phyloP scores from a whole-genome alignment of 176 grass and related monocot genomes.

The Cenchrus purpureus region DNA sequence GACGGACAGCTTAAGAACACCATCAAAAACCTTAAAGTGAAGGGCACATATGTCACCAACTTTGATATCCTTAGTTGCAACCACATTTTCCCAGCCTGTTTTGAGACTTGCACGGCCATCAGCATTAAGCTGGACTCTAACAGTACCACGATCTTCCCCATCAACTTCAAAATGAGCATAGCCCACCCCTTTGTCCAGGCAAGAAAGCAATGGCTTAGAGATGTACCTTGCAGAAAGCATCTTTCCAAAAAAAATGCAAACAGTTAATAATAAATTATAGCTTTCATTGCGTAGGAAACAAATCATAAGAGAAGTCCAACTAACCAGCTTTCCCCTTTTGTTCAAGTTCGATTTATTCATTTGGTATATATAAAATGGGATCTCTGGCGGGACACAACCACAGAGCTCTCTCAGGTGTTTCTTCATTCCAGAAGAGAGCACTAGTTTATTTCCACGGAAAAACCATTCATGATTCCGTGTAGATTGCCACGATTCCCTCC shows the following conservation, averaged over 20 bases:
- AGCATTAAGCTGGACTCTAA: background rate
- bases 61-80: conserved; percentile 23
- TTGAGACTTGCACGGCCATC: conserved; percentile 22
- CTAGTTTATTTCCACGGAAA: conserved; percentile 30
- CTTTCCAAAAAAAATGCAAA: background rate
- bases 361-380: conserved; percentile 29
- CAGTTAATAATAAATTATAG: background rate
- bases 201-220: background rate
- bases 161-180: background rate
- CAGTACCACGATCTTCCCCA: conserved; percentile 20
- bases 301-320: background rate
- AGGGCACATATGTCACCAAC: conserved; percentile 25
- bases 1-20: background rate
- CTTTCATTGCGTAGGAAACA: background rate
- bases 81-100: conserved; percentile 9
- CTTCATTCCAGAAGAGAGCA: conserved; percentile 38
- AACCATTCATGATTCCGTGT: background rate
- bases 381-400: conserved; percentile 10
- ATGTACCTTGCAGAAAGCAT: conserved; percentile 18
- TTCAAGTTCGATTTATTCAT: conserved; percentile 22
- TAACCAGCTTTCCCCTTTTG: conserved; percentile 8
- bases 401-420: conserved; percentile 12
- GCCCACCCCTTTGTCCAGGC: background rate
- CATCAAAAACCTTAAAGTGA: conserved; percentile 26
- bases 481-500: background rate